phyloP scores from a whole-genome alignment of 2,329 filamentous ascomycete genomes.

The Aspergillus viridinutans region DNA sequence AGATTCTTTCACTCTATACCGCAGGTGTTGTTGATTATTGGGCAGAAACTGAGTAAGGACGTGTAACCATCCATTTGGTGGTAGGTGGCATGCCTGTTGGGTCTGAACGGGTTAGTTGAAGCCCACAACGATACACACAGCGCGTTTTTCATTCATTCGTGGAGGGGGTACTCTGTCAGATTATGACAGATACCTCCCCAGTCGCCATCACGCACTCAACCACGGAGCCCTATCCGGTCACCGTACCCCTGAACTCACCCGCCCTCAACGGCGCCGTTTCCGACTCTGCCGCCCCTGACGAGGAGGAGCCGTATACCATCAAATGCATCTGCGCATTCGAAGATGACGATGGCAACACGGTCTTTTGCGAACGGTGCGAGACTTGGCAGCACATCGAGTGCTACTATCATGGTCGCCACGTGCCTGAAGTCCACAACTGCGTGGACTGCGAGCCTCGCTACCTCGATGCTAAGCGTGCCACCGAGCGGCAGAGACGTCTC shows the following conservation, averaged over 20 bases:
- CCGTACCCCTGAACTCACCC: conserved; percentile 42
- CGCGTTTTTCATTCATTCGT: conserved; percentile 22
- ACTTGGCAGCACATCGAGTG: conserved; percentile 98
- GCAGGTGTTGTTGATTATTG: not conserved
- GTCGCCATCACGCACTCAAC: conserved; percentile 47
- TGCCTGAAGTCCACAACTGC: conserved; percentile 77
- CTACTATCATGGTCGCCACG: conserved; percentile 79
- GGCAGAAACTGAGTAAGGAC: not conserved
- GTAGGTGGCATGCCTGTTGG: conserved; percentile 21
- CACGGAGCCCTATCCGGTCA: conserved; percentile 44
- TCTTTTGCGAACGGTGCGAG: conserved; percentile 92
- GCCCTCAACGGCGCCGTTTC: conserved; percentile 40
- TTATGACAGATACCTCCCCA: conserved; percentile 53
- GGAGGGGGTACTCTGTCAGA: conserved; percentile 48
- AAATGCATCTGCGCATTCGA: conserved; percentile 94
- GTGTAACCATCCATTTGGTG: conserved; percentile 1
- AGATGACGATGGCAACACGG: conserved; percentile 96
- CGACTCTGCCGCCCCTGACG: conserved; percentile 39
- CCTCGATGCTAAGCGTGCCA: conserved; percentile 70
- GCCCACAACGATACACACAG: conserved; percentile 13
- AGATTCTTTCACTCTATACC: not conserved
- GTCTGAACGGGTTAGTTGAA: conserved; percentile 14
- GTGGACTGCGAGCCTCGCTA: conserved; percentile 77
- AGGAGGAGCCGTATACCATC: conserved; percentile 69
- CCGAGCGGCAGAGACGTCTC: conserved; percentile 64